Base-by-base conservation (phyloP, 106 monocot genomes). In the Phalaenopsis aphrodite region DNA sequence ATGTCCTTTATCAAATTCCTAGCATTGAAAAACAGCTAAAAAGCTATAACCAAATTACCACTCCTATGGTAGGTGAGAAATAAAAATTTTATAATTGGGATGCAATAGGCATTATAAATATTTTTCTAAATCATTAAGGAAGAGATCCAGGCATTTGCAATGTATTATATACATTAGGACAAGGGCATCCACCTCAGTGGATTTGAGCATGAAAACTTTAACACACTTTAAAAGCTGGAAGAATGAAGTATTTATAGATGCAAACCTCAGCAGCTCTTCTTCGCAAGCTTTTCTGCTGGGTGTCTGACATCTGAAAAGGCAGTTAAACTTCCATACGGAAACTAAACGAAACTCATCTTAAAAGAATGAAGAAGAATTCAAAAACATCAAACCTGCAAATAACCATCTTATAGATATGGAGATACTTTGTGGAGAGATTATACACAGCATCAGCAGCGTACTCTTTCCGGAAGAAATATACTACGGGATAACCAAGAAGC, bases 401-500 rank as follows among this genome's bases (percentile, higher is more conserved):
- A 75, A 87, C 45, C 65, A 99, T 86, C 85, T 89, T 91, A 82
- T 87, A 99, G 64, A 94, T 83, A 81, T 85, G 83, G 75, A 99
- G 92, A 86, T 86, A 81, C 72, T 91, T 87, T 36, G 82, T 84
- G 5, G 94, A 99, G 68, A 94, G 89, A 86, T 88, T 95, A 58
- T 56, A 79, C 24, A 85, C 75, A 43, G 98, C 92, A 82, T 89
- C 82, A 45, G 83, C 75, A 30, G 80, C 83, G 72, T 82, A 83
- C 9, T 87, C 89, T 78, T 91, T 99, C 76, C 88, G 80, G 72
- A 99, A 94, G 55, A 94, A 86, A 85, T 99, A 99, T 75, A 93
- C 87, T 45, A 89, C 88, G 38, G 98, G 98, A 87, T 94, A 94
- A 77, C 94, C 98, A 74, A 95, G 91, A 91, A 99, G 94, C 98